Evolutionary conservation across 768 basidiomycete species (phyloP), one percentile per base, ranked within the genome.

Genomic region (Boletellus ananas): DNA sequence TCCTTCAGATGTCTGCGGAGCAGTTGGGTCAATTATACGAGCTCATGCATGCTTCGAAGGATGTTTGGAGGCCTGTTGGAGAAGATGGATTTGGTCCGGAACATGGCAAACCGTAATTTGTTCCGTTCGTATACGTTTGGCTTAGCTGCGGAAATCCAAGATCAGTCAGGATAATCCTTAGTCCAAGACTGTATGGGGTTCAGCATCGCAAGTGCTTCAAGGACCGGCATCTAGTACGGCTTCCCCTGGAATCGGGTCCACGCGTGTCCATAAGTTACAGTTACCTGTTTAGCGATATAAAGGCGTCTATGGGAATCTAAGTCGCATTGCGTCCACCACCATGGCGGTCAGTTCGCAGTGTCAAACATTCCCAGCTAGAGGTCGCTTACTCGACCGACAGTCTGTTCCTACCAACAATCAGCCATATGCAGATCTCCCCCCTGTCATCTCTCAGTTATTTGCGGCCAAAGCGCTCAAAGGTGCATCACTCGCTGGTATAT

Each of bases 1-100:
- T 4, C 23, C 14, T 47, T 43, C 50, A 94, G 91, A 87, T 94
- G 83, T 94, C 92, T 17, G 68, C 74, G 29, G 92, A 95, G 64
- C 95, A 99, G 65, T 74, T 97, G 4, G 90, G 90, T 1, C 95
- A 98, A 67, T 69, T 99, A 36, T 92, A 96, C 63, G 94, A 97
- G 64, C 77, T 99, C 53, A 93, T 95, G 91, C 85, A 90, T 54
- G 89, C 85, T 3, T 85, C 92, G 0, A 91, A 89, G 63, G 86
- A 86, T 54, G 77, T 95, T 29, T 95, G 90, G 90, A 93, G 85
- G 61, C 77, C 83, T 18, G 65, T 73, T 39, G 23, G 21, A 6
- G 50, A 64, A 34, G 44, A 44, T 50, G 34, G 12, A n/a, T 39
- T 8, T 42, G 43, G 50, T 37, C 18, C 34, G 6, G 44, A 50